A percentile compares a stretch with the other conserved stretches of the same genome.
Evolutionary conservation across 169 alveolate species (phyloP).

Genomic region (Eimeria tenella): DNA sequence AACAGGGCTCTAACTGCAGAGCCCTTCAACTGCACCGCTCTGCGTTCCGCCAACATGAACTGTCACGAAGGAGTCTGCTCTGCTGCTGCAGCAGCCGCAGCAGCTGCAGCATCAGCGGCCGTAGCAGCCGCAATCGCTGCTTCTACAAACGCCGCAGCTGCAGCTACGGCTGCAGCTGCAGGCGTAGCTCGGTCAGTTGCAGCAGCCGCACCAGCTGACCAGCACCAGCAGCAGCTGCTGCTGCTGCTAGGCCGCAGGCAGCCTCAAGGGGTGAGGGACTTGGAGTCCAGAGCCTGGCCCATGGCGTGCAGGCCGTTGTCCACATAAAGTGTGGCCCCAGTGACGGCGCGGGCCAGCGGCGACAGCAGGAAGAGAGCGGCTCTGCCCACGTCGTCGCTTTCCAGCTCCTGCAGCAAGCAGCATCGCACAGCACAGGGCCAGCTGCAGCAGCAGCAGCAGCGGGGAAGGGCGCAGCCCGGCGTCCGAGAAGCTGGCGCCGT

Average conservation of each 20-base stretch:
- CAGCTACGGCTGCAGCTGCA: background rate
- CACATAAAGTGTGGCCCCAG: slow-evolving; percentile 86
- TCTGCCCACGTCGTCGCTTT: slow-evolving; percentile 83
- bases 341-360: slow-evolving; percentile 82
- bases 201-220: background rate
- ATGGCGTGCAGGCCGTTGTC: slow-evolving; percentile 87
- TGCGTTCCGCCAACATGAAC: no score
- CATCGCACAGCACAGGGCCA: background rate
- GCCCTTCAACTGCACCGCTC: no score
- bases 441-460: background rate
- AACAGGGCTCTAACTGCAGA: background rate
- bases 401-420: slow-evolving; percentile 75
- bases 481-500: background rate
- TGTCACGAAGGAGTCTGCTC: background rate
- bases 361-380: slow-evolving; percentile 86
- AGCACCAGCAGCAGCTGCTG: background rate
- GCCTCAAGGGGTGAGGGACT: slow-evolving; percentile 30
- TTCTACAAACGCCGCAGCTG: background rate
- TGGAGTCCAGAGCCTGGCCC: slow-evolving; percentile 82
- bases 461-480: background rate
- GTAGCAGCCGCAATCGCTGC: background rate
- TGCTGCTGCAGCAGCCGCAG: background rate
- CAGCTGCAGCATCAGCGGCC: background rate
- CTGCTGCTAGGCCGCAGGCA: background rate
- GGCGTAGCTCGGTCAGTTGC: no score